Base-by-base conservation (phyloP, 163 green algal genomes). In the Smithsoniella earleae region DNA sequence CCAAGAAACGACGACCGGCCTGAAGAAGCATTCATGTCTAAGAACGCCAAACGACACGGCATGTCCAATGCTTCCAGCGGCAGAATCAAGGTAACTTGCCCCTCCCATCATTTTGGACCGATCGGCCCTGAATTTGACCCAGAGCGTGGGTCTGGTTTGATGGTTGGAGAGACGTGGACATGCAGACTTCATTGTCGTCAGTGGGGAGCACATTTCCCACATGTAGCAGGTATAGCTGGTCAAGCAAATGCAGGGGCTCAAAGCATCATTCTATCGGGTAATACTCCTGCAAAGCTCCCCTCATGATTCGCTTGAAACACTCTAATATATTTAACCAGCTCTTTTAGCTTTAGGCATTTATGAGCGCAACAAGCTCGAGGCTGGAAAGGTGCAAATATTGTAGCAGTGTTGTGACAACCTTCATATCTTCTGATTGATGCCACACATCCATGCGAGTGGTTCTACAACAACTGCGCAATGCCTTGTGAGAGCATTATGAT, bases 201-300 rank as follows among this genome's bases (percentile, higher is more conserved):
- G 85, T 97, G 87, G 89, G 91, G 92, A 37, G 89, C 89, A 0
- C 93, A 98, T 85, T 91, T 96, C 73, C 93, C 93, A 0, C 93
- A 98, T 74, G 93, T 98, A 25, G 93, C 93, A 2, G 93, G 93
- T 72, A 98, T 98, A 75, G 90, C 93, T 4, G 93, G 93, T 2
- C 90, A 96, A 81, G 85, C 80, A 65, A 77, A 75, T 64, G 76
- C 85, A 6, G 91, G 91, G 34, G 84, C 88, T 2, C 90, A 95
- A 78, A 90, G 82, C 8, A 89, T 95, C 25, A 89, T 92, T 27
- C 78, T 94, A 8, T 91, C 85, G 40, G 86, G 85, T 75, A 16
- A 6, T 25, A 64, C n/a, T n/a, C n/a, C n/a, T n/a, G n/a, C n/a
- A n/a, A n/a, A n/a, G n/a, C n/a, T n/a, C n/a, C n/a, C n/a, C n/a